Percentiles rank a stretch among this genome's conserved stretches.
Evolutionary conservation across 805 yeast species (phyloP).

Genomic region (Metschnikowia sp.): DNA sequence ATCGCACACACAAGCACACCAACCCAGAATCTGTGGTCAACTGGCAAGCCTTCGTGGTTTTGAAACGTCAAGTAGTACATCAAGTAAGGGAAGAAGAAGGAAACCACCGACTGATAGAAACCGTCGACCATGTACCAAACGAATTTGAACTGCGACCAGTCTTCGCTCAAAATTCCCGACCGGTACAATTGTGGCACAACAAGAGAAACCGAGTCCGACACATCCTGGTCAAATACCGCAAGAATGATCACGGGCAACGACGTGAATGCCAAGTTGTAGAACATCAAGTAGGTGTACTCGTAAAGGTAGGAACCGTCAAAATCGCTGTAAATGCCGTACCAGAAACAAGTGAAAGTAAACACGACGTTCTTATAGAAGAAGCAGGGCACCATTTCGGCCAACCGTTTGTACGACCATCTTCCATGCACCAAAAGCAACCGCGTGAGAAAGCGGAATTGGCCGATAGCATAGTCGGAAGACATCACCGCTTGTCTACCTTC

Average conservation of each 20-base stretch:
- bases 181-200: constrained; percentile 73
- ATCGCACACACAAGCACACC: constrained; percentile 62
- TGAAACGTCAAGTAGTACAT: constrained; percentile 31
- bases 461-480: constrained; percentile 85
- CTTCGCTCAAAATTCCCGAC: constrained; percentile 67
- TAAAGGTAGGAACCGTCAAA: constrained; percentile 79
- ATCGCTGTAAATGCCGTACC: constrained; percentile 73
- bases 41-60: constrained; percentile 50
- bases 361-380: constrained; percentile 79
- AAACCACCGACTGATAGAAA: constrained; percentile 65
- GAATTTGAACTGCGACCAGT: constrained; percentile 69
- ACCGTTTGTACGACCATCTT: constrained; percentile 80
- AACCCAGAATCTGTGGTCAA: constrained; percentile 69
- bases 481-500: constrained; percentile 88
- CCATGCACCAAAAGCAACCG: constrained; percentile 74
- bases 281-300: constrained; percentile 77
- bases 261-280: constrained; percentile 79
- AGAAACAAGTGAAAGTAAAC: constrained; percentile 69
- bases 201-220: constrained; percentile 62
- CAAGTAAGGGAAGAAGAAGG: constrained; percentile 73
- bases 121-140: constrained; percentile 77
- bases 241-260: constrained; percentile 76
- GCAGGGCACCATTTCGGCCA: constrained; percentile 79
- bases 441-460: constrained; percentile 72
- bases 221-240: constrained; percentile 82